Evolutionary conservation across 805 yeast species (phyloP).

Genomic region (Metschnikowia drakensbergensis): DNA sequence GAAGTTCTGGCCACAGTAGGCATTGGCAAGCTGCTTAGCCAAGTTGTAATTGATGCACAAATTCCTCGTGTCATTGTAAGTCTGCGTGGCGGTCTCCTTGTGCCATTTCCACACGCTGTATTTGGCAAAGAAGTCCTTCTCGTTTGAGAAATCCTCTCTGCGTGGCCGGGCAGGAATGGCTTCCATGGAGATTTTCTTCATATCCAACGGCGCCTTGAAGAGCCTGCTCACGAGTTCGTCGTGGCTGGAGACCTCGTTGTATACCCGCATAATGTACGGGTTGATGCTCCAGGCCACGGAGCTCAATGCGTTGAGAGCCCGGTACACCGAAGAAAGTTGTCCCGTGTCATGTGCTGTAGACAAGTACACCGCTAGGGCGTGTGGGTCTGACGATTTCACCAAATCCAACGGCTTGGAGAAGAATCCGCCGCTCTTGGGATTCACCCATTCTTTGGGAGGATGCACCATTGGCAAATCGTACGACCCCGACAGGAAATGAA

Average conservation of each 20-base stretch:
- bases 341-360: constrained; percentile 28
- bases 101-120: constrained; percentile 6
- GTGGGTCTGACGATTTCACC: constrained; percentile 19
- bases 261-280: constrained; percentile 20
- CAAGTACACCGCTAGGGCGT: constrained; percentile 19
- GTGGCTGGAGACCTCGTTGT: constrained; percentile 11
- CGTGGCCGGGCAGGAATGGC: constrained; percentile 4
- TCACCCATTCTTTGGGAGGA: constrained; percentile 36
- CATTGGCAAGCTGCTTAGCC: constrained; percentile 22
- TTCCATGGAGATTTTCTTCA: not conserved
- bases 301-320: constrained; percentile 28
- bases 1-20: constrained; percentile 31
- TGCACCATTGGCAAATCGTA: constrained; percentile 34
- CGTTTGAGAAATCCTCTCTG: not conserved
- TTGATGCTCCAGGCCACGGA: constrained; percentile 37
- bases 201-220: constrained; percentile 23
- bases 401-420: constrained; percentile 23
- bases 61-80: constrained; percentile 1
- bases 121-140: constrained; percentile 1
- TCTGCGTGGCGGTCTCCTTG: not conserved
- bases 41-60: constrained; percentile 16
- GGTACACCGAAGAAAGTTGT: constrained; percentile 29
- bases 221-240: constrained; percentile 17
- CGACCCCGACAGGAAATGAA: constrained; percentile 10
- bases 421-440: constrained; percentile 35